Evolutionary conservation across 169 alveolate genomes (phyloP).

Genomic region (Cryptosporidium felis): DNA sequence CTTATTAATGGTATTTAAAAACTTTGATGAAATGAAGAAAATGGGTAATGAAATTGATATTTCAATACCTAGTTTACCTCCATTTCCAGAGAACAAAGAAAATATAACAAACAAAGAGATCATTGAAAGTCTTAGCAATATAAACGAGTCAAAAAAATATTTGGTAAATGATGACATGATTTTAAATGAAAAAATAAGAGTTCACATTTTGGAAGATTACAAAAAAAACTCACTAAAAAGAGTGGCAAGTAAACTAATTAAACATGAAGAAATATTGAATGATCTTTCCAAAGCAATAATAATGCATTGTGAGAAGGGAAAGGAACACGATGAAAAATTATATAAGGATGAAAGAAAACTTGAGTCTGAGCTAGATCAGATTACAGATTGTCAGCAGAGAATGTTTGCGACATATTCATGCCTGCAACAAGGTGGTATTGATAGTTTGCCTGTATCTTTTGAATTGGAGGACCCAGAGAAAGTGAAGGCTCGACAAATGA

Average conservation of each 20-base stretch:
- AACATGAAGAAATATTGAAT: constrained; percentile 48
- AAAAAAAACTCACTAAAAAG: constrained; percentile 7
- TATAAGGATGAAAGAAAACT: constrained; percentile 36
- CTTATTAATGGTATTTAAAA: constrained; percentile 41
- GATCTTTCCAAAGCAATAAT: constrained; percentile 44
- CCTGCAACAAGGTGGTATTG: constrained; percentile 68
- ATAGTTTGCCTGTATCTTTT: constrained; percentile 68
- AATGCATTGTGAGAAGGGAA: constrained; percentile 55
- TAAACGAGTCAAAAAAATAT: not conserved
- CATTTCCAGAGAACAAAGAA: constrained; percentile 51
- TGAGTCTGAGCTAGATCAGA: constrained; percentile 48
- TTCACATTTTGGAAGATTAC: constrained; percentile 16
- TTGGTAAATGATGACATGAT: constrained; percentile 5
- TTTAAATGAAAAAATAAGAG: constrained; percentile 19
- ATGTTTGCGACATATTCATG: constrained; percentile 71
- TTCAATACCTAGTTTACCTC: constrained; percentile 34
- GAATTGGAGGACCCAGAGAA: constrained; percentile 67
- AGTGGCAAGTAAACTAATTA: not conserved
- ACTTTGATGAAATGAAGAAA: constrained; percentile 57
- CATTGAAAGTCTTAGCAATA: not conserved
- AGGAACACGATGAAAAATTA: constrained; percentile 32
- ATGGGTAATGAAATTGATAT: constrained; percentile 51
- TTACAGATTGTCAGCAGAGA: constrained; percentile 69
- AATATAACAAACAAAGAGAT: not conserved
- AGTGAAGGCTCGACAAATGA: constrained; percentile 31